Evolutionary conservation across 1,284 basidiomycete species (phyloP).

Genomic region (Baeospora myosura): DNA sequence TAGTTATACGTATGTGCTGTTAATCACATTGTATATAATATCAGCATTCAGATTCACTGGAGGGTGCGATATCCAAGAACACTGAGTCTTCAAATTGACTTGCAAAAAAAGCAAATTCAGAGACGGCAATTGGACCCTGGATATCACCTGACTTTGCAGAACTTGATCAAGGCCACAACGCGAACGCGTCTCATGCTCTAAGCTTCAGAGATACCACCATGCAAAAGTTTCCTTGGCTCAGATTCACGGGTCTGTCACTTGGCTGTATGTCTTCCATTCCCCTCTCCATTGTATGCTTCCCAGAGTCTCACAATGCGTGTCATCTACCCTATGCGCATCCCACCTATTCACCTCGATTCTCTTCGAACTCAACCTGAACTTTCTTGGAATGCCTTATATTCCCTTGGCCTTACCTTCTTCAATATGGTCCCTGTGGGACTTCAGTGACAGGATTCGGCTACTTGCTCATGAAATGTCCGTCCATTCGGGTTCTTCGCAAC

Average conservation of each 20-base stretch:
- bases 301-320: slow-evolving; percentile 3
- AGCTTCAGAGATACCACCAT: no score
- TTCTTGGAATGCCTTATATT: no score
- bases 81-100: not conserved
- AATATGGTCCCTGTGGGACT: not conserved
- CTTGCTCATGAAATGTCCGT: slow-evolving; percentile 56
- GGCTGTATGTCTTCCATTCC: slow-evolving; percentile 35
- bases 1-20: not conserved
- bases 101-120: not conserved
- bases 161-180: no score
- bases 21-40: not conserved
- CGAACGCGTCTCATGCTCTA: no score
- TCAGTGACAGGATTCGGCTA: slow-evolving; percentile 59
- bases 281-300: slow-evolving; percentile 6
- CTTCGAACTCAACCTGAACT: no score
- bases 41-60: no score
- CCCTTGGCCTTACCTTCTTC: no score
- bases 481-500: slow-evolving; percentile 2
- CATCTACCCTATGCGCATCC: no score
- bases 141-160: no score
- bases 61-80: no score
- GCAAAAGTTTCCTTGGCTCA: slow-evolving; percentile 46
- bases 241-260: slow-evolving; percentile 35
- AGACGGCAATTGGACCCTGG: no score
- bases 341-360: no score